Conservation (phyloP, 768 basidiomycete genomes). For the Boletus pseudopeckii region DNA sequence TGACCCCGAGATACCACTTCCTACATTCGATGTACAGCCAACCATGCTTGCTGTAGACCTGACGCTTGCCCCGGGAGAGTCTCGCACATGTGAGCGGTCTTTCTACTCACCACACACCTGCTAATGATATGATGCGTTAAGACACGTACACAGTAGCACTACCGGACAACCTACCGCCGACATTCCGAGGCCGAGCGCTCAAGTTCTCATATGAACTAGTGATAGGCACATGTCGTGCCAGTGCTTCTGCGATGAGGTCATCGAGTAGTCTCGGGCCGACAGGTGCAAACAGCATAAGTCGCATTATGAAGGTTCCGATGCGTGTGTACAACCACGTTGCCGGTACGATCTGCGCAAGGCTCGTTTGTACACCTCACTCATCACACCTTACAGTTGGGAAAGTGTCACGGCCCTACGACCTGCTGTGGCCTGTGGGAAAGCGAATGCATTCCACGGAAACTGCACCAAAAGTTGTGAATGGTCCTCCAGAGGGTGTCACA, state of each 20-base stretch:
- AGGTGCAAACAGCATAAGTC: conserved; percentile 53
- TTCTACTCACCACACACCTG: background rate
- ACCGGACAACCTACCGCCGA: conserved; percentile 83
- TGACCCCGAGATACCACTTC: conserved; percentile 66
- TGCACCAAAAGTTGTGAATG: conserved; percentile 26
- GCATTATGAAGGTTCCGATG: conserved; percentile 89
- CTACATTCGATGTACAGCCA: conserved; percentile 82
- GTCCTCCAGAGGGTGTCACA: conserved; percentile 5
- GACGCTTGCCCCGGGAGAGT: conserved; percentile 76
- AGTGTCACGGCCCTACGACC: conserved; percentile 66
- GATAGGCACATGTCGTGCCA: conserved; percentile 80
- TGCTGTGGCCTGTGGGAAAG: conserved; percentile 72
- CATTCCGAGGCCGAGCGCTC: conserved; percentile 80
- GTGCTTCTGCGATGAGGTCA: conserved; percentile 28
- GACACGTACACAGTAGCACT: conserved; percentile 77
- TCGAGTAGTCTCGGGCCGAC: conserved; percentile 32
- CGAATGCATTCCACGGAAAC: conserved; percentile 32
- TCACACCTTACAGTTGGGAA: conserved; percentile 42
- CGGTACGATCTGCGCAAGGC: conserved; percentile 42
- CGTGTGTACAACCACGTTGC: conserved; percentile 85
- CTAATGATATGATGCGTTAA: conserved; percentile 30
- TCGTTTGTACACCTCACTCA: conserved; percentile 2
- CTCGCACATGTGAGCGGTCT: conserved; percentile 59
- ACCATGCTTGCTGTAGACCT: conserved; percentile 90
- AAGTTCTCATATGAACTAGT: conserved; percentile 87